Evolutionary conservation across 2,329 filamentous ascomycete genomes (phyloP), one percentile per base, ranked within the genome.

Genomic region (Fusarium ambrosium): DNA sequence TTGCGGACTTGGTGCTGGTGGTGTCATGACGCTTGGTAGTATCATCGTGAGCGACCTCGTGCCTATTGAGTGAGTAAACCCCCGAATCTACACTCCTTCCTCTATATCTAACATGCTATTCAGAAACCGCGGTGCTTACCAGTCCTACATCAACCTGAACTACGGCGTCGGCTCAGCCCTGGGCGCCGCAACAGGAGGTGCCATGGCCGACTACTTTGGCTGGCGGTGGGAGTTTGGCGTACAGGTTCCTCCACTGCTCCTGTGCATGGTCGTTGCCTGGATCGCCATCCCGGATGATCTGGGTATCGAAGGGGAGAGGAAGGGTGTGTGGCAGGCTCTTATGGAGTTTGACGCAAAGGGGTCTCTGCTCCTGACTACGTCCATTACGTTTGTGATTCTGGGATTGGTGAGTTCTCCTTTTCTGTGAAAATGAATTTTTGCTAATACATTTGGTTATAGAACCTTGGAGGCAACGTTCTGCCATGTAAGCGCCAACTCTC

Each of bases 1-100:
- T 8, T 94, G 92, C 71, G 94, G 94, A 0, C 81, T 95, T 5
- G 93, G 93, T 1, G 94, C 93, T 0, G 94, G 93, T 0, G 93
- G 92, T 0, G 87, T 93, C 59, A 88, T 94, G 82, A 89, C 91
- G 1, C 86, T 94, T 84, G 92, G 89, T 2, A 90, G 87, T 7
- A 94, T 95, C 64, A 90, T 95, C 71, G 90, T 92, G 20, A 93
- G 91, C 66, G 93, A 95, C 80, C 83, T 95, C 58, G 92, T 95
- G 39, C 92, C 92, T 1, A 93, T 95, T 73, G 89, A 93, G 84
- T 91, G 86, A 81, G 85, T 85, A 32, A 20, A 13, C 18, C 55
- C 20, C 10, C 16, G 22, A 18, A 6, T 36, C 34, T 36, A 36
- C 34, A 36, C 13, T 3, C 13, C 13, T 0, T 14, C 6, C 11